A percentile compares a stretch with the other conserved stretches of the same genome.
Evolutionary conservation across 257 asterid genomes (phyloP).

Genomic region (Verbena officinalis): DNA sequence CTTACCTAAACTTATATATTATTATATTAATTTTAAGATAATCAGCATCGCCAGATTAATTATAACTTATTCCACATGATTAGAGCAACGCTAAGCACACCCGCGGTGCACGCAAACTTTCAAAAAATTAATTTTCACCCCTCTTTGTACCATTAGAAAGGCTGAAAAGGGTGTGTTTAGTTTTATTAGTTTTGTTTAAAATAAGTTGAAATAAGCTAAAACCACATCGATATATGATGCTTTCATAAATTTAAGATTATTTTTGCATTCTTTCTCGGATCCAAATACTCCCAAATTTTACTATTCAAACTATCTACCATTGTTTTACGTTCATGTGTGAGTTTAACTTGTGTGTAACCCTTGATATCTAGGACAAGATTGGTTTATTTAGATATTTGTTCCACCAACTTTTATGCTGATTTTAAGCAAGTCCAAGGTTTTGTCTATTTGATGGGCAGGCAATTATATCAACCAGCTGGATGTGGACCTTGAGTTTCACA

Average conservation of each 20-base stretch:
- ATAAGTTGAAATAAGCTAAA: too few species aligned
- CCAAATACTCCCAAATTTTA: too few species aligned
- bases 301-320: too few species aligned
- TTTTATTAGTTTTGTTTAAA: too few species aligned
- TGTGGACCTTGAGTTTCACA: constrained; percentile 39
- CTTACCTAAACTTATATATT: constrained; percentile 35
- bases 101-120: too few species aligned
- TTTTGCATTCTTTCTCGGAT: too few species aligned
- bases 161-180: too few species aligned
- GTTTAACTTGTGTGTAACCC: constrained; percentile 19
- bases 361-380: constrained; percentile 26
- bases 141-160: too few species aligned
- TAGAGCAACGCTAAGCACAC: constrained; percentile 22
- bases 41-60: neutral
- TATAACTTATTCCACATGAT: neutral
- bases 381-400: constrained; percentile 36
- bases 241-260: too few species aligned
- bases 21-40: constrained; percentile 4
- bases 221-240: too few species aligned
- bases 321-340: constrained; percentile 9
- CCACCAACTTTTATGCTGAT: constrained; percentile 42
- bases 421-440: constrained; percentile 42
- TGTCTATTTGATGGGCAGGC: constrained; percentile 32
- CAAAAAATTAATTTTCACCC: too few species aligned
- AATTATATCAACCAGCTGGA: too few species aligned